Conservation (phyloP, 2,329 filamentous ascomycete species). For the Graphiopsis chlorocephala region DNA sequence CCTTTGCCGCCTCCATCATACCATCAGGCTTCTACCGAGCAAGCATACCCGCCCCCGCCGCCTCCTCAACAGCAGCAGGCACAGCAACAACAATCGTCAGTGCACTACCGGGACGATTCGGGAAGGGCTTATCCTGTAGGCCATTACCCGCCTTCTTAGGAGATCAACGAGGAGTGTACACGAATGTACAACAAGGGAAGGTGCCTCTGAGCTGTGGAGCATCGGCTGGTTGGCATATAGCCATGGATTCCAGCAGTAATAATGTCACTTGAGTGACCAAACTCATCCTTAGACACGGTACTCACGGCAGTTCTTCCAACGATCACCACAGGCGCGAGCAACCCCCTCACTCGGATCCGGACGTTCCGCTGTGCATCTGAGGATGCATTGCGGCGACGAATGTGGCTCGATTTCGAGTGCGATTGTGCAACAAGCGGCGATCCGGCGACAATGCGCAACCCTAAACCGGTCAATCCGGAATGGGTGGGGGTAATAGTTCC, state of each 20-base stretch:
- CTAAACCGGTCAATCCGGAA: background rate
- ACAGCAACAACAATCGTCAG: constrained; percentile 15
- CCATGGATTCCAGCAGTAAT: background rate
- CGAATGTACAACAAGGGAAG: background rate
- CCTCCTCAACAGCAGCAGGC: constrained; percentile 15
- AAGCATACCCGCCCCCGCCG: constrained; percentile 20
- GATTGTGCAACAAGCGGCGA: background rate
- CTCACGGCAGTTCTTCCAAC: background rate
- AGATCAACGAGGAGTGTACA: background rate
- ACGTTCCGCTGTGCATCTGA: background rate
- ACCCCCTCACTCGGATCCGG: background rate
- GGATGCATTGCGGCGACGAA: background rate
- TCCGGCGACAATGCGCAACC: background rate
- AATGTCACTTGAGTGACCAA: background rate
- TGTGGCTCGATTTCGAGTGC: background rate
- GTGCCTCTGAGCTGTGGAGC: background rate
- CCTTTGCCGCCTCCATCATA: constrained; percentile 24
- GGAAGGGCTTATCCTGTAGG: constrained; percentile 25
- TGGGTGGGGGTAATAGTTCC: background rate
- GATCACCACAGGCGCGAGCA: background rate
- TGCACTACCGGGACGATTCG: constrained; percentile 28
- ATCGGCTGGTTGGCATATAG: background rate
- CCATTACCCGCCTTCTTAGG: constrained; percentile 25
- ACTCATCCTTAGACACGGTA: background rate
- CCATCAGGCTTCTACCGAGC: constrained; percentile 22